Evolutionary conservation across 768 basidiomycete species (phyloP), one percentile per base, ranked within the genome.

Genomic region (Xerocomellus chrysenteron): DNA sequence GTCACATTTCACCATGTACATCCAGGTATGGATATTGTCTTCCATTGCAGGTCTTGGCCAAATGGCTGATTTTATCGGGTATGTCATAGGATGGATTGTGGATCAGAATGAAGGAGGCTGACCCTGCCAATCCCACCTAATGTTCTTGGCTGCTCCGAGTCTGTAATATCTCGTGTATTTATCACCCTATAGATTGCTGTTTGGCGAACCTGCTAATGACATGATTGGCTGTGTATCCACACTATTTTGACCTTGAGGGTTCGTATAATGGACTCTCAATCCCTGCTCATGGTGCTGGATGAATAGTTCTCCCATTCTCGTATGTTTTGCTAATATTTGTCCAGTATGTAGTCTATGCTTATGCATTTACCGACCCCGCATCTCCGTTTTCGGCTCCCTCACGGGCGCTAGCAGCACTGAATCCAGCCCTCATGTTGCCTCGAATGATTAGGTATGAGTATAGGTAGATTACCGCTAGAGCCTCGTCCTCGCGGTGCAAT

Each of bases 1-100:
- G 59, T 45, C 69, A 4, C 76, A 78, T 59, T 54, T 82, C 59
- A 80, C 78, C 12, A 53, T 79, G 64, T 81, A 77, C 66, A 68
- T 75, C 32, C 64, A 70, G 62, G 78, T 77, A 68, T 41, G 78
- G 5, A 1, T 0, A 35, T 13, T 4, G 0, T 19, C 12, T 10
- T 16, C 14, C 12, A 16, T 40, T 14, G 16, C 36, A 17, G 1
- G 19, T 30, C 13, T 10, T 36, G 17, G 3, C 2, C 17, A 13
- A 9, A 13, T 1, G 2, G 26, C 37, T 47, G 24, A 52, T 40
- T 4, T 14, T 8, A 17, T 21, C 10, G 11, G 36, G 13, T 11
- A 30, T 32, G 32, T 37, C 14, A 11, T 14, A 70, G 67, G 65
- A 47, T 5, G 69, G 68, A 19, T n/a, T 69, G 17, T 69, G 69